These are phyloP conservation scores for Geotrichum bryndzae DNA, from an alignment of 1,139 yeast genomes.

Conservation along the genomic window DNA sequence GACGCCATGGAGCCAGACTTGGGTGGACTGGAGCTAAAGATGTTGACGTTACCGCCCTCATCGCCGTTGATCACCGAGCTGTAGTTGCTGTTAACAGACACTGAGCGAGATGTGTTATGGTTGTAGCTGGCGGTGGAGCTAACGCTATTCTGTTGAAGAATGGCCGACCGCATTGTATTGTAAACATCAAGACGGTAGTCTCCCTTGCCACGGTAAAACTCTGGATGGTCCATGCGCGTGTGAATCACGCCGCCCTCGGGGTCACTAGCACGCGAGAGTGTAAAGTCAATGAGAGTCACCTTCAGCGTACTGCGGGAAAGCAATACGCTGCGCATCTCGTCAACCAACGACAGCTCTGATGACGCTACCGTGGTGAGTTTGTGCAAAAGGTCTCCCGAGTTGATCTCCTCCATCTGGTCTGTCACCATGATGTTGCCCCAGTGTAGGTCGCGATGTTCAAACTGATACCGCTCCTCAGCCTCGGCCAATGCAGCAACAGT, in stretches of 20 bases:
- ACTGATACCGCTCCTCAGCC: slow-evolving; percentile 47
- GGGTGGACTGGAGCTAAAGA: slow-evolving; percentile 8
- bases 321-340: slow-evolving; percentile 14
- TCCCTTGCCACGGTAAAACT: slow-evolving; percentile 46
- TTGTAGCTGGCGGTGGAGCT: background rate
- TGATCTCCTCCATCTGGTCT: slow-evolving; percentile 17
- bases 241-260: slow-evolving; percentile 25
- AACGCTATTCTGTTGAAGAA: slow-evolving; percentile 17
- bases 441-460: slow-evolving; percentile 65
- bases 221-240: slow-evolving; percentile 44
- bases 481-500: slow-evolving; percentile 44
- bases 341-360: background rate
- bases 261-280: slow-evolving; percentile 44
- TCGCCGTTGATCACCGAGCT: background rate
- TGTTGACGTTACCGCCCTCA: background rate
- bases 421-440: slow-evolving; percentile 50
- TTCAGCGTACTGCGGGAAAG: slow-evolving; percentile 23
- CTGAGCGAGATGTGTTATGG: background rate
- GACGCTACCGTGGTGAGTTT: slow-evolving; percentile 12
- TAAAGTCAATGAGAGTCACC: slow-evolving; percentile 54
- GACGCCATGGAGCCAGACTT: slow-evolving; percentile 6
- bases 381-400: slow-evolving; percentile 18
- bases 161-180: slow-evolving; percentile 40
- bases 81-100: background rate
- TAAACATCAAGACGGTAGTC: slow-evolving; percentile 51